Conservation (phyloP, 495 filamentous ascomycete genomes). For the Xylaria palmicola region DNA sequence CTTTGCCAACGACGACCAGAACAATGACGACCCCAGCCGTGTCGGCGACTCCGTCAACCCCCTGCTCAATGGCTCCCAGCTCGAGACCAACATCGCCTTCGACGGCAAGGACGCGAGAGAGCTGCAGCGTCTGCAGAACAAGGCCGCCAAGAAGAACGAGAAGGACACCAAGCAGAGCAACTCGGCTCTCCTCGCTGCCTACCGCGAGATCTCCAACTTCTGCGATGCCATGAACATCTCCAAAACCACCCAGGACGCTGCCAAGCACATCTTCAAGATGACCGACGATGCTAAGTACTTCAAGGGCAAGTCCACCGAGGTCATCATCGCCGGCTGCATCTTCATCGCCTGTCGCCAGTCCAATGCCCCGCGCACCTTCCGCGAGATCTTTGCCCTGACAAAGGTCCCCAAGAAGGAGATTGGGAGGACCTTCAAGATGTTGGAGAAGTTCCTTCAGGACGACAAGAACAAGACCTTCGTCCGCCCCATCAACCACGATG, state of each 20-base stretch:
- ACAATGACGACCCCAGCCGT: constrained; percentile 92
- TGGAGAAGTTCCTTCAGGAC: constrained; percentile 80
- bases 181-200: constrained; percentile 65
- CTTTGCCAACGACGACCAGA: constrained; percentile 94
- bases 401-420: constrained; percentile 97
- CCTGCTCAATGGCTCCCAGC: constrained; percentile 85
- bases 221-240: constrained; percentile 84
- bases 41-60: constrained; percentile 89
- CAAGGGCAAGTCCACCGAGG: constrained; percentile 93
- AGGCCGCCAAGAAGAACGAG: constrained; percentile 86
- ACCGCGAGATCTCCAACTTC: constrained; percentile 82
- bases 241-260: constrained; percentile 74
- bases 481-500: constrained; percentile 33
- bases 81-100: constrained; percentile 84
- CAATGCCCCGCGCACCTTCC: constrained; percentile 82
- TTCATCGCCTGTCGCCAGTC: constrained; percentile 95
- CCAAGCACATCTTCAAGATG: constrained; percentile 92
- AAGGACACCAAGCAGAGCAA: constrained; percentile 87
- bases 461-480: constrained; percentile 38
- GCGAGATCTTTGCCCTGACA: constrained; percentile 86
- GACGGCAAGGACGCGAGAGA: constrained; percentile 72
- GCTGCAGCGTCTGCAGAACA: constrained; percentile 83
- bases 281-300: constrained; percentile 89
- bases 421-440: constrained; percentile 86
- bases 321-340: constrained; percentile 91